These are phyloP conservation scores for Mycena leptocephala DNA, from an alignment of 768 basidiomycete genomes.

Conservation along the genomic window DNA sequence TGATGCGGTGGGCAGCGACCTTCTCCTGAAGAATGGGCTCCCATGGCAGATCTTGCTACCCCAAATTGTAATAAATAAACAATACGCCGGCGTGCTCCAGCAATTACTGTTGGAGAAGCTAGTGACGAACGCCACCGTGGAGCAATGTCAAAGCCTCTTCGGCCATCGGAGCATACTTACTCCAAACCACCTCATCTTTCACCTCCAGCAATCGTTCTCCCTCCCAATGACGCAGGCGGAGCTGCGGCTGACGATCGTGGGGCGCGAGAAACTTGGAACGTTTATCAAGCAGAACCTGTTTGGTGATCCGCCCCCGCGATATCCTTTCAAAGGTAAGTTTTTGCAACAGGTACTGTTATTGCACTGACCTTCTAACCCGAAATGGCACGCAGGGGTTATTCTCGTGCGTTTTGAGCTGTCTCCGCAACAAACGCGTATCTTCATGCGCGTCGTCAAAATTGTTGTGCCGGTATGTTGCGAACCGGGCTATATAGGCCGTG, in stretches of 20 bases:
- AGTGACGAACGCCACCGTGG: neutral
- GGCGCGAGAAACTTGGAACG: neutral
- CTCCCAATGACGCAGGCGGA: neutral
- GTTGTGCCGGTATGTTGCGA: neutral
- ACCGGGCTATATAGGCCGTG: neutral
- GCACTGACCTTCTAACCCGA: neutral
- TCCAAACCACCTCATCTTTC: neutral
- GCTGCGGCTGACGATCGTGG: conserved; percentile 10
- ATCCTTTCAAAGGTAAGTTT: conserved; percentile 18
- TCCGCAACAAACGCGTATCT: neutral
- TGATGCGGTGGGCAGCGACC: conserved; percentile 8
- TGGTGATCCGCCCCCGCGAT: neutral
- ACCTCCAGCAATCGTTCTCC: conserved; percentile 5
- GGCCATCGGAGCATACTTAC: neutral
- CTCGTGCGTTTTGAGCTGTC: conserved; percentile 26
- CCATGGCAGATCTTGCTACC: conserved; percentile 24
- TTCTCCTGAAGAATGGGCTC: conserved; percentile 17
- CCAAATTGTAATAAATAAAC: neutral
- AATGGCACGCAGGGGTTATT: neutral
- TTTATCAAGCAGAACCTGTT: conserved; percentile 4
- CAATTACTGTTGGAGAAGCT: neutral
- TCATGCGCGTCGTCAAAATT: conserved; percentile 17
- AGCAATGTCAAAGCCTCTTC: neutral
- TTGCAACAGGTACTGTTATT: neutral
- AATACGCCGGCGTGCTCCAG: neutral